Percentiles rank a stretch among this genome's conserved stretches.
Conservation (phyloP, 164 flowering plant species). For the Umbellularia californica region DNA sequence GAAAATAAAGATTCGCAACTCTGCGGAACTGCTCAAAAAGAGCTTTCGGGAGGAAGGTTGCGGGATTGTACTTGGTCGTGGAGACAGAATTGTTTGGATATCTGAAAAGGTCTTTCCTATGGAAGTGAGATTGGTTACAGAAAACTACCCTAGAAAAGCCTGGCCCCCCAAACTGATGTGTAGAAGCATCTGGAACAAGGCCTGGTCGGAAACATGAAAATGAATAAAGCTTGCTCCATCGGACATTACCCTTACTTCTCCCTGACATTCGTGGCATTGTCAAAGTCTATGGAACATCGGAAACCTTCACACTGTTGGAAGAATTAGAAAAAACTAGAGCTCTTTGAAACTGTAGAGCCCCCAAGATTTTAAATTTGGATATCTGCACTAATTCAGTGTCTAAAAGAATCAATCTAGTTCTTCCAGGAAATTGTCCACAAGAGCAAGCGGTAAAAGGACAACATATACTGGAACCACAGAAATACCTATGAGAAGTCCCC, state of each 20-base stretch:
- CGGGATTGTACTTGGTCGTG: conserved; percentile 53
- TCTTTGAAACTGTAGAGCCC: background rate
- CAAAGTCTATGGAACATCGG: background rate
- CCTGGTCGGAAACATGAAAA: conserved; percentile 38
- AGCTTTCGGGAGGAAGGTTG: conserved; percentile 57
- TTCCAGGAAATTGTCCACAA: background rate
- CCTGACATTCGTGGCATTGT: conserved; percentile 15
- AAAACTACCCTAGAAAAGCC: conserved; percentile 55
- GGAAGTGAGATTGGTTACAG: conserved; percentile 49
- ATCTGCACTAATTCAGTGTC: background rate
- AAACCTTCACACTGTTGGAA: background rate
- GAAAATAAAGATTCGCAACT: conserved; percentile 69
- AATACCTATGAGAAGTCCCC: background rate
- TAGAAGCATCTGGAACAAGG: conserved; percentile 9
- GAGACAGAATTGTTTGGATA: conserved; percentile 42
- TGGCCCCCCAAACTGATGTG: conserved; percentile 36
- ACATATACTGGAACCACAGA: background rate
- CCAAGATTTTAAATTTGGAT: background rate
- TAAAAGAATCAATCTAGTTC: background rate
- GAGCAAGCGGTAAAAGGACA: background rate
- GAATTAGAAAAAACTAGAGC: background rate
- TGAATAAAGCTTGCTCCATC: conserved; percentile 55
- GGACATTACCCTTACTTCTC: conserved; percentile 29
- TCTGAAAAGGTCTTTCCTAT: conserved; percentile 30
- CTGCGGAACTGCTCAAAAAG: conserved; percentile 64